Base-by-base conservation (phyloP, 2,329 filamentous ascomycete genomes). In the Cladophialophora carrionii region DNA sequence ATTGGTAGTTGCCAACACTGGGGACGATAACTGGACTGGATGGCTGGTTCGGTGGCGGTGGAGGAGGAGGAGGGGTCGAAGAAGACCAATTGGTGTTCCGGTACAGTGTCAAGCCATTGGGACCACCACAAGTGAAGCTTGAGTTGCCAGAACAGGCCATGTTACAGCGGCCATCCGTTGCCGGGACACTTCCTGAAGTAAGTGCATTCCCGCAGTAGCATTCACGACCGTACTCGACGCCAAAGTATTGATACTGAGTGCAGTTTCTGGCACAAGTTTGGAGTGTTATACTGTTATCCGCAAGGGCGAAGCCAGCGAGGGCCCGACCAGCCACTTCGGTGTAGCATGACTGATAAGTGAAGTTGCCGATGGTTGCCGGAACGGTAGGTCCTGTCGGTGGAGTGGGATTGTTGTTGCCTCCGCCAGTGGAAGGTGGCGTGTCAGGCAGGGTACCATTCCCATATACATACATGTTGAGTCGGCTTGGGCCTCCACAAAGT, bases 51-150 rank as follows among this genome's bases (percentile, higher is more conserved):
- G 60, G 53, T 24, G 60, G 55, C 34, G 64, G 66, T 22, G 61
- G 64, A 26, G 49, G 57, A 29, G 57, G 26, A 8, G 49, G 57
- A 29, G 57, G 26, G 4, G 65, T 32, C 14, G 61, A 31, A 14
- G 63, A 31, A 14, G 63, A 56, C 58, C 66, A 63, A 20, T 62
- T 58, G 9, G 52, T 29, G 51, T 68, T 68, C 49, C 57, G 41
- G 56, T 68, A 71, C 20, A 71, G 46, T n/a, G 68, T 81, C 62
- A 88, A 75, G 24, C 83, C 79, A 51, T 78, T 78, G 26, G 82
- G 81, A 37, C 83, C 83, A 64, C 86, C 80, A 66, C 80, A 82
- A 14, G 77, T 72, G 31, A 78, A 73, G 26, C 74, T 74, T 5
- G 73, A 66, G 51, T 79, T 72, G 2, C 78, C 78, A 17, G 76